Evolutionary conservation across 768 basidiomycete genomes (phyloP).

Genomic region (Infundibulicybe gibba): DNA sequence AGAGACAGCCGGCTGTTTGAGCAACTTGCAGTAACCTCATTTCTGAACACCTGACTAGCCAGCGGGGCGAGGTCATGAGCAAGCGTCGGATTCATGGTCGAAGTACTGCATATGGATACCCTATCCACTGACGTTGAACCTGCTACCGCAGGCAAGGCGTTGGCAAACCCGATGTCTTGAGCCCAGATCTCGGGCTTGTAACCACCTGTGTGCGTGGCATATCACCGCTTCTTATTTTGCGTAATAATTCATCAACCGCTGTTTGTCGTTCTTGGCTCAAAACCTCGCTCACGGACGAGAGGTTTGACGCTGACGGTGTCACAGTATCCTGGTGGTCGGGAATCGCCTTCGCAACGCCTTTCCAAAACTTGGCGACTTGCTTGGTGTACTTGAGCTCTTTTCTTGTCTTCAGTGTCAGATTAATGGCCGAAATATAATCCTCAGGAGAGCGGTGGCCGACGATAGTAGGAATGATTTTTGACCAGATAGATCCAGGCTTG

Average conservation of each 20-base stretch:
- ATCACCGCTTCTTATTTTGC: conserved; percentile 14
- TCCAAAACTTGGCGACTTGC: conserved; percentile 35
- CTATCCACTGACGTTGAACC: neutral
- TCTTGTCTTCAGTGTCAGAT: conserved; percentile 23
- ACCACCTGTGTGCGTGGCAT: conserved; percentile 4
- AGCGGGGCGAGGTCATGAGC: conserved; percentile 10
- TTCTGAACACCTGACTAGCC: conserved; percentile 13
- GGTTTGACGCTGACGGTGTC: conserved; percentile 12
- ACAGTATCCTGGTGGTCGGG: conserved; percentile 5
- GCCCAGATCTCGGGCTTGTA: neutral
- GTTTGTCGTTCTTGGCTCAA: conserved; percentile 11
- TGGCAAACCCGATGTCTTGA: neutral
- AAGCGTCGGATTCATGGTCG: neutral
- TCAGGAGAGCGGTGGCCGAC: conserved; percentile 25
- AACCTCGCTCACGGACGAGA: conserved; percentile 13
- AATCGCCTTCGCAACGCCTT: conserved; percentile 25
- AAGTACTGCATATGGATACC: neutral
- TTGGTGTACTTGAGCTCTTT: conserved; percentile 25
- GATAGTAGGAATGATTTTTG: conserved; percentile 32
- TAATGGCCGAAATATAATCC: conserved; percentile 29
- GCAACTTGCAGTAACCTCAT: conserved; percentile 10
- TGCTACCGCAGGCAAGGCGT: neutral
- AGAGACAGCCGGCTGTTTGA: conserved; percentile 6
- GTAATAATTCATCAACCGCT: conserved; percentile 29
- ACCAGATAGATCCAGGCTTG: conserved; percentile 36